phyloP scores from a whole-genome alignment of 768 basidiomycete species.

The Lactarius akahatsu region DNA sequence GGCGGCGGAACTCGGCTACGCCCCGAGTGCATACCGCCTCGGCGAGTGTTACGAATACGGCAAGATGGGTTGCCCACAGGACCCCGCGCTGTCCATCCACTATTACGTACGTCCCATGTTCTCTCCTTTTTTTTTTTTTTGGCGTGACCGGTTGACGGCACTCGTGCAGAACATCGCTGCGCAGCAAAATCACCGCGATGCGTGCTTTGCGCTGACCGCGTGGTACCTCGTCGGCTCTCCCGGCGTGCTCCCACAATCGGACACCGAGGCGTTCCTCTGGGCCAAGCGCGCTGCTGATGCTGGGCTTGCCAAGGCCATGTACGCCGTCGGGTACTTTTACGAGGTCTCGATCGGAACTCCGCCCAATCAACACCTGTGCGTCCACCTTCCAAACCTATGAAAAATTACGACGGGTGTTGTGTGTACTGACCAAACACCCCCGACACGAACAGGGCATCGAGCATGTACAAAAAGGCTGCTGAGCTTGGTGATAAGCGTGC shows the following conservation, averaged over 20 bases:
- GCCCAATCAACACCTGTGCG: constrained; percentile 65
- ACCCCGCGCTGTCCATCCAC: constrained; percentile 95
- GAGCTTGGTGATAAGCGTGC: constrained; percentile 95
- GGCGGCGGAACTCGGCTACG: constrained; percentile 93
- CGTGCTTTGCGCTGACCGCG: constrained; percentile 96
- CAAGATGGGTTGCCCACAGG: constrained; percentile 96
- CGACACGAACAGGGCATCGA: constrained; percentile 51
- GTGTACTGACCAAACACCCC: neutral
- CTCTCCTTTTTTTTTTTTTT: neutral
- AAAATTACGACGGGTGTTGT: too few relatives aligned
- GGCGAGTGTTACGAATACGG: constrained; percentile 99
- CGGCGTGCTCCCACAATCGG: constrained; percentile 95
- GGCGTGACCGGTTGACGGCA: neutral
- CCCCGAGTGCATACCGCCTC: constrained; percentile 90
- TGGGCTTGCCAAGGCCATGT: constrained; percentile 93
- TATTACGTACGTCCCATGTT: constrained; percentile 80
- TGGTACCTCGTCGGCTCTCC: constrained; percentile 99
- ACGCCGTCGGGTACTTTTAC: constrained; percentile 95
- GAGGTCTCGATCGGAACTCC: constrained; percentile 91
- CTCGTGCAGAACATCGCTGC: constrained; percentile 86
- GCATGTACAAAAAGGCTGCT: constrained; percentile 88
- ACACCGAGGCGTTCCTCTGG: constrained; percentile 98
- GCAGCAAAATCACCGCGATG: constrained; percentile 94
- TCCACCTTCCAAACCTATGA: constrained; percentile 24
- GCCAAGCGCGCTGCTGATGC: constrained; percentile 92